phyloP scores from a whole-genome alignment of 331 rosid genomes.

The Saraca asoca region DNA sequence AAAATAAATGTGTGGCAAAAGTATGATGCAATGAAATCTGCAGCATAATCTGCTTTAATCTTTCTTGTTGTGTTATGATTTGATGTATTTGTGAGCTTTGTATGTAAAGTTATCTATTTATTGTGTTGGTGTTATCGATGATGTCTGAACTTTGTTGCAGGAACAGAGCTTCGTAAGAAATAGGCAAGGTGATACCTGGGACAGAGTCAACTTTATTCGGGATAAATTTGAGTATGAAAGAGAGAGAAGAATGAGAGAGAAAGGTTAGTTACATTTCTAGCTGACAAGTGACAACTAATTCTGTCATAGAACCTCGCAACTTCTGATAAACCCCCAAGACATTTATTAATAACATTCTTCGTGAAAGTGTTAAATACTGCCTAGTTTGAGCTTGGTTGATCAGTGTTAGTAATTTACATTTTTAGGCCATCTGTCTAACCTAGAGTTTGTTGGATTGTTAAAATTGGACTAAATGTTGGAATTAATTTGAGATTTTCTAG shows the following conservation, averaged over 20 bases:
- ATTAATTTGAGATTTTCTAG: background rate
- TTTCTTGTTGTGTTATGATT: background rate
- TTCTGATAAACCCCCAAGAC: constrained; percentile 10
- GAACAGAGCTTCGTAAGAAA: constrained; percentile 58
- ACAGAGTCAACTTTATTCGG: constrained; percentile 71
- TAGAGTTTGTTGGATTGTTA: background rate
- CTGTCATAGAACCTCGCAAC: no score
- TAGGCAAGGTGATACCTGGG: constrained; percentile 59
- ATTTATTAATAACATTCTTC: constrained; percentile 7
- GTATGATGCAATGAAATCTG: no score
- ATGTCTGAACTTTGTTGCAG: constrained; percentile 52
- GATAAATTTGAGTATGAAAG: constrained; percentile 96
- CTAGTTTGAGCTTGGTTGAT: background rate
- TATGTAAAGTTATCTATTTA: constrained; percentile 9
- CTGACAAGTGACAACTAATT: constrained; percentile 8
- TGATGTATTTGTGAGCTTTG: no score
- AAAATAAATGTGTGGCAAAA: no score
- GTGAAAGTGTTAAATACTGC: constrained; percentile 11
- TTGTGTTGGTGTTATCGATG: no score
- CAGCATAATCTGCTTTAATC: no score
- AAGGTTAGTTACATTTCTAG: constrained; percentile 62
- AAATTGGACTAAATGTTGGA: no score
- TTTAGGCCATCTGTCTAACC: constrained; percentile 6
- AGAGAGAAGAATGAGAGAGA: constrained; percentile 87
- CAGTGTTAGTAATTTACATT: background rate